These are phyloP conservation scores for Torulaspora maleeae DNA, from an alignment of 805 yeast genomes.

Conservation along the genomic window DNA sequence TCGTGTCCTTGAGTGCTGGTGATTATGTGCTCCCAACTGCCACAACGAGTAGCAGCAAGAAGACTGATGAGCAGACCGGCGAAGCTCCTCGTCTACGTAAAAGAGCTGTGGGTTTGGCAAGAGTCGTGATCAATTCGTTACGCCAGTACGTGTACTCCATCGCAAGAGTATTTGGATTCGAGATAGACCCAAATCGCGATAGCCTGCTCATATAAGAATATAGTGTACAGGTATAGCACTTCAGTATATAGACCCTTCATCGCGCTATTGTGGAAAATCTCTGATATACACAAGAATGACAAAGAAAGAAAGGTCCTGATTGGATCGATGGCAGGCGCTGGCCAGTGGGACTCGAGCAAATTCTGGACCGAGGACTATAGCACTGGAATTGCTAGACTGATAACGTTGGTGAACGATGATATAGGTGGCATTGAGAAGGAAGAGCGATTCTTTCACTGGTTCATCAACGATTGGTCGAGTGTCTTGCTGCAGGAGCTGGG, in stretches of 20 bases:
- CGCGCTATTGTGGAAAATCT: not conserved
- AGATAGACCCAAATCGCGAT: slow-evolving; percentile 55
- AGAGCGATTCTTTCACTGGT: slow-evolving; percentile 19
- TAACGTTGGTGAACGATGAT: slow-evolving; percentile 19
- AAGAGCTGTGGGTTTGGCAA: slow-evolving; percentile 62
- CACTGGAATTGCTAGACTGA: slow-evolving; percentile 28
- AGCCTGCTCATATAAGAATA: slow-evolving; percentile 22
- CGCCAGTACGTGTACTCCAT: slow-evolving; percentile 44
- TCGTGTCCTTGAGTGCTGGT: slow-evolving; percentile 86
- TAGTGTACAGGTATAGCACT: not conserved
- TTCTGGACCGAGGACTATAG: slow-evolving; percentile 35
- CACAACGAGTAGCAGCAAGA: slow-evolving; percentile 27
- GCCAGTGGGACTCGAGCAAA: slow-evolving; percentile 9
- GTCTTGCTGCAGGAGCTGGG: slow-evolving; percentile 7
- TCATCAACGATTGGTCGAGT: slow-evolving; percentile 19
- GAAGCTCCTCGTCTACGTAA: slow-evolving; percentile 35
- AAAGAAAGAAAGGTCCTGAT: not conserved
- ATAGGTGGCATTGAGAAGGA: slow-evolving; percentile 15
- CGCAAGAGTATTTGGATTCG: slow-evolving; percentile 59
- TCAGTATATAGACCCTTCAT: not conserved
- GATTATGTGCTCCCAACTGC: slow-evolving; percentile 76
- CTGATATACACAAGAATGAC: not conserved
- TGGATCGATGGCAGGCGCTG: not conserved
- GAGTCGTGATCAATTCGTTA: slow-evolving; percentile 52
- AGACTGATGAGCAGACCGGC: slow-evolving; percentile 32